These are phyloP conservation scores for Theobroma cacao DNA, from an alignment of 345 rosid genomes.

Conservation along the genomic window DNA sequence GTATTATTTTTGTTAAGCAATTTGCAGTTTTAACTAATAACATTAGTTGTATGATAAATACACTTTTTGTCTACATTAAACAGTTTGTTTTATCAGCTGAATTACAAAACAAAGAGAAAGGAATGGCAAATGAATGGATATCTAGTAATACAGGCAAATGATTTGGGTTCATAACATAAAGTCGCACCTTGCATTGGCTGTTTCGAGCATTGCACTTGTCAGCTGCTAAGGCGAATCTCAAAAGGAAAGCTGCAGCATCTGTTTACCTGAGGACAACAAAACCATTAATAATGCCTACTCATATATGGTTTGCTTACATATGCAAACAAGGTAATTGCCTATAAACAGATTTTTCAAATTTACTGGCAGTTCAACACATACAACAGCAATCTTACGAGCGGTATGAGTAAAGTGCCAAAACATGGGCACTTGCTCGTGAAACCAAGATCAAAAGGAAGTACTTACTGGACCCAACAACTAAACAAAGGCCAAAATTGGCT, in stretches of 20 bases:
- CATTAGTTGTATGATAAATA: too few relatives aligned
- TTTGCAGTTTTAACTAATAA: too few relatives aligned
- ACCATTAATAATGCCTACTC: background rate
- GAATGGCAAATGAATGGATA: background rate
- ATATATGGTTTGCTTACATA: background rate
- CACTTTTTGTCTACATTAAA: too few relatives aligned
- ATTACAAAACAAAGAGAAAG: background rate
- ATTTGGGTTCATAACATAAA: background rate
- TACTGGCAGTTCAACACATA: background rate
- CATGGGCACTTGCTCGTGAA: constrained; percentile 1
- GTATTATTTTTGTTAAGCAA: too few relatives aligned
- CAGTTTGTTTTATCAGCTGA: background rate
- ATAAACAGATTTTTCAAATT: background rate
- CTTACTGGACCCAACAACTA: background rate
- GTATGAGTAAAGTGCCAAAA: background rate
- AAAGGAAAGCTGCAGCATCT: constrained; percentile 75
- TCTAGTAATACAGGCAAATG: background rate
- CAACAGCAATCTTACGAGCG: too few relatives aligned
- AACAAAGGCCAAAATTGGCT: constrained; percentile 21
- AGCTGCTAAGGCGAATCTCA: constrained; percentile 85
- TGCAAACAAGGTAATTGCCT: background rate
- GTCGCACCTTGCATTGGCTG: constrained; percentile 90
- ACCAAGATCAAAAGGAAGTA: background rate
- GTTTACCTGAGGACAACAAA: constrained; percentile 42
- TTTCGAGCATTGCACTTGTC: constrained; percentile 84